A percentile compares a stretch with the other conserved stretches of the same genome.
These are phyloP conservation scores for Phtheirospermum japonicum DNA, from an alignment of 257 asterid genomes.

Conservation along the genomic window DNA sequence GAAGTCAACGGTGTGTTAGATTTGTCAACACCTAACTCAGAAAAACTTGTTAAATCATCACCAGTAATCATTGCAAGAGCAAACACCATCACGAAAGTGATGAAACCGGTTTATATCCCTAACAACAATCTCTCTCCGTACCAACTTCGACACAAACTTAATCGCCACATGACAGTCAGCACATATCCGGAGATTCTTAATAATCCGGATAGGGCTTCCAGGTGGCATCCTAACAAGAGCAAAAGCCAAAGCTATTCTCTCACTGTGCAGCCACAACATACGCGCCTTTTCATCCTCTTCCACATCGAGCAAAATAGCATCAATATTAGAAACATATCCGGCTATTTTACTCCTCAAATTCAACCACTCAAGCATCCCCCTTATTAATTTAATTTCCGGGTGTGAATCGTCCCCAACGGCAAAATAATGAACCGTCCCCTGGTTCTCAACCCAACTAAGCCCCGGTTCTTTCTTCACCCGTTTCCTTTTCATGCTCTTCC, in stretches of 20 bases:
- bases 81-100: slow-evolving; percentile 65
- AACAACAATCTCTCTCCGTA: slow-evolving; percentile 52
- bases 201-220: slow-evolving; percentile 72
- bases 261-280: slow-evolving; percentile 89
- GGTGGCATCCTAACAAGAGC: slow-evolving; percentile 64
- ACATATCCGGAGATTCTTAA: slow-evolving; percentile 78
- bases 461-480: slow-evolving; percentile 89
- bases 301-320: slow-evolving; percentile 77
- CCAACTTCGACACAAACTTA: slow-evolving; percentile 54
- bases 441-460: slow-evolving; percentile 86
- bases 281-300: slow-evolving; percentile 87
- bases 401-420: slow-evolving; percentile 81
- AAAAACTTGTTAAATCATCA: slow-evolving; percentile 30
- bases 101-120: slow-evolving; percentile 81
- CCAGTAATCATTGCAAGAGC: slow-evolving; percentile 95
- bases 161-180: slow-evolving; percentile 76
- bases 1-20: slow-evolving; percentile 14
- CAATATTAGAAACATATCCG: slow-evolving; percentile 64
- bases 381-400: slow-evolving; percentile 64
- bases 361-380: slow-evolving; percentile 85
- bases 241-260: slow-evolving; percentile 82
- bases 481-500: slow-evolving; percentile 74
- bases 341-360: slow-evolving; percentile 48
- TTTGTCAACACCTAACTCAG: neutral
- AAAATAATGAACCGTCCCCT: slow-evolving; percentile 74